Base-by-base conservation (phyloP, 805 yeast species). In the Kuraishia piskuri region DNA sequence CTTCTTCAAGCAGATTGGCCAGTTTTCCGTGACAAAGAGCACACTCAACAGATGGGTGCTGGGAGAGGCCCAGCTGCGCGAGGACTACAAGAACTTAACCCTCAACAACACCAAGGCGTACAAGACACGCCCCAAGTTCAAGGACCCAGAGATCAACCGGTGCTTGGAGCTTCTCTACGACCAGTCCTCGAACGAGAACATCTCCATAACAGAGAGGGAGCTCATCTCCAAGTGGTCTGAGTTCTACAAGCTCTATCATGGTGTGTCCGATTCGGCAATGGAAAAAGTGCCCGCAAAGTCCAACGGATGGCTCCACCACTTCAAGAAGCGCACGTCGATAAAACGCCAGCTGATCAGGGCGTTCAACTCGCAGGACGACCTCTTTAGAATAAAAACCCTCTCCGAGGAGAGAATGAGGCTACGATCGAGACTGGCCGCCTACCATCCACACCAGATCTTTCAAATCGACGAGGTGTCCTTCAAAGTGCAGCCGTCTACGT, bases 241-340 rank as follows among this genome's bases (percentile, higher is more conserved):
- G 2, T 56, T 66, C 31, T 59, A 55, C 53, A 58, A 55, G 46
- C 46, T 55, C 10, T 66, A 59, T 53, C 59, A 65, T 53, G 50
- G 55, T 19, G 23, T 48, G 12, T 36, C 53, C 6, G 49, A 49
- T 20, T 40, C 51, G 3, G 54, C 48, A 1, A 20, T 50, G 10
- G 49, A 21, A 21, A 21, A 49, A 10, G 46, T 48, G 12, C 52
- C 54, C 12, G 50, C 50, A 8, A 68, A 68, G 54, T 67, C 74
- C 1, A 70, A 70, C 55, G 77, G 77, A 0, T 73, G 76, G 77
- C 53, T 73, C 5, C 68, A 69, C 48, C 70, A 70, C 56, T 73
- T 73, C 61, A 72, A 69, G 51, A 63, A 61, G 50, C 60, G 66
- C 46, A 64, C 67, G 55, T 51, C 61, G 4, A 50, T 60, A 1